Evolutionary conservation across 257 asterid species (phyloP), one percentile per base, ranked within the genome.

Genomic region (Forsythia suspensa): DNA sequence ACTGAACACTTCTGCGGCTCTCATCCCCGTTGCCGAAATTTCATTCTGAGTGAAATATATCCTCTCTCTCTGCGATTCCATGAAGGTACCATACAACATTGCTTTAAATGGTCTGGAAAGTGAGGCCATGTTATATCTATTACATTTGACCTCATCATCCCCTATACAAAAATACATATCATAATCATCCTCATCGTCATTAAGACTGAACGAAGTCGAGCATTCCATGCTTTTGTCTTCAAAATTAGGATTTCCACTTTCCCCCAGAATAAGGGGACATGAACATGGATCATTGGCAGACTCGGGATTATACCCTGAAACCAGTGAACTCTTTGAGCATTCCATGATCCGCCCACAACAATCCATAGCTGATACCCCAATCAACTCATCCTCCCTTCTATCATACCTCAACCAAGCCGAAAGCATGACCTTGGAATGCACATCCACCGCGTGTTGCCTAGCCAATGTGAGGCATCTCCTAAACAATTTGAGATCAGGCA

Each of bases 381-480:
- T 77, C 80, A 96, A 82, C 91, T 92, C 98, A 36, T 92, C 96
- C 82, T 96, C 99, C 82, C 97, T 88, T 79, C 98, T 87, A 80
- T 94, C 97, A 72, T 72, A 92, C 86, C 97, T 92, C 87, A 96
- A 79, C 99, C 99, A 95, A n/a, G 98, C 88, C 0, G 98, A 91
- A 9, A 96, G 88, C 2, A 96, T 97, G 81, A 92, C 89, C 87
- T 96, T 96, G 4, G 91, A 87, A 85, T 96, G 99, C 83, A 94
- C 97, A 76, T 96, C 99, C 73, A 90, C 86, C 0, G 97, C 95
- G 34, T 92, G 96, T 71, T 88, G 84, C 89, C 98, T 89, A 70
- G 98, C 98, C 0, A 90, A 90, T 43, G 90, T 82, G 48, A 95
- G 94, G 84, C 95, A 88, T 84, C 89, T 88, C 89, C 97, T 84